A percentile compares a stretch with the other conserved stretches of the same genome.
Conservation (phyloP, 768 basidiomycete species). For the Trametes cubensis region DNA sequence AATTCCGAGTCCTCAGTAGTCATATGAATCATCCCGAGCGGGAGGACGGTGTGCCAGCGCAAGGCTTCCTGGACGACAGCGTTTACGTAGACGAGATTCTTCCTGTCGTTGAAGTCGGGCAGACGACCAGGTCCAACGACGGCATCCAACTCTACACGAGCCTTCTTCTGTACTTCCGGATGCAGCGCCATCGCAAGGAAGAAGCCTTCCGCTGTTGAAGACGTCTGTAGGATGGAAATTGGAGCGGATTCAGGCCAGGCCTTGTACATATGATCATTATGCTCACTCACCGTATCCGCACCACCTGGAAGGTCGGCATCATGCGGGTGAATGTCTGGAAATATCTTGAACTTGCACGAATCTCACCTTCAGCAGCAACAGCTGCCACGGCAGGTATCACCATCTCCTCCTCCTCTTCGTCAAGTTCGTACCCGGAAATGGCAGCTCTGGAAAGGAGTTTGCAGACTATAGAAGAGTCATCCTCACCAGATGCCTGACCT, state of each 20-base stretch:
- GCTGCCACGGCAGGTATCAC: not conserved
- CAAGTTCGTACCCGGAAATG: not conserved
- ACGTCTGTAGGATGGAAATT: no score
- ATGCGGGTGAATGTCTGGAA: no score
- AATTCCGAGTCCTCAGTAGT: slow-evolving; percentile 29
- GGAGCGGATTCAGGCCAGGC: no score
- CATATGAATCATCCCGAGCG: slow-evolving; percentile 30
- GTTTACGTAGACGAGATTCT: slow-evolving; percentile 11
- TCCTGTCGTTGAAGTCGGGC: slow-evolving; percentile 12
- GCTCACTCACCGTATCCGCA: slow-evolving; percentile 20
- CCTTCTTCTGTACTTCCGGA: slow-evolving; percentile 28
- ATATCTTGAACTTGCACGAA: no score
- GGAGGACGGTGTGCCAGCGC: slow-evolving; percentile 19
- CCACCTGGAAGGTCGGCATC: no score
- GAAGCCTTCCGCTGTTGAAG: slow-evolving; percentile 31
- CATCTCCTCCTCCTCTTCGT: not conserved
- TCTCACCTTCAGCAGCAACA: slow-evolving; percentile 6
- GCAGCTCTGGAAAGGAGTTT: not conserved
- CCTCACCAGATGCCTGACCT: not conserved
- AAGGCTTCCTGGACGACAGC: slow-evolving; percentile 17
- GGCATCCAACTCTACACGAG: slow-evolving; percentile 14
- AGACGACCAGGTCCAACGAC: slow-evolving; percentile 21
- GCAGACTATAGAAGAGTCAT: not conserved
- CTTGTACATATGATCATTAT: not conserved
- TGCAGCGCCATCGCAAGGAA: slow-evolving; percentile 34